phyloP scores from a whole-genome alignment of 352 stramenopile species.

The Lagenidium giganteum region DNA sequence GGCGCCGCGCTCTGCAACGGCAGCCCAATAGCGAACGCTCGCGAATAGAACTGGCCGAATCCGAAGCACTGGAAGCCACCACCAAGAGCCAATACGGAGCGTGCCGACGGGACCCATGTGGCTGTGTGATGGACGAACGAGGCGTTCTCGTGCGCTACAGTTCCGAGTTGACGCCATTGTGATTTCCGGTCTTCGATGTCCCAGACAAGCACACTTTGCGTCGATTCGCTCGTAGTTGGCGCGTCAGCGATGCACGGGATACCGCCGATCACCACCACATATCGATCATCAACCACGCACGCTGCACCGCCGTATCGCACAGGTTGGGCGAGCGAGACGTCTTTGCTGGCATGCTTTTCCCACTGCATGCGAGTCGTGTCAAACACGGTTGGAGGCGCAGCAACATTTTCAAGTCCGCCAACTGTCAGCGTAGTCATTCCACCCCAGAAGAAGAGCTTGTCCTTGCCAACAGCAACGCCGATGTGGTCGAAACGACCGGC shows the following conservation, averaged over 20 bases:
- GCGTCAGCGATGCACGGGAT: slow-evolving; percentile 31
- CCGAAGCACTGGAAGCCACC: slow-evolving; percentile 83
- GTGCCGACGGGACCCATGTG: slow-evolving; percentile 36
- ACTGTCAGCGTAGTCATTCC: slow-evolving; percentile 46
- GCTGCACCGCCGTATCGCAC: slow-evolving; percentile 42
- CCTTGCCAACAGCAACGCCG: slow-evolving; percentile 35
- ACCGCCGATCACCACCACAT: slow-evolving; percentile 60
- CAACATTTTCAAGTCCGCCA: slow-evolving; percentile 15
- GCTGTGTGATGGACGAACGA: slow-evolving; percentile 52
- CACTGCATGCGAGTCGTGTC: slow-evolving; percentile 42
- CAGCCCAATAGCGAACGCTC: slow-evolving; percentile 46
- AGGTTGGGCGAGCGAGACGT: slow-evolving; percentile 21
- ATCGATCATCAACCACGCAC: slow-evolving; percentile 38
- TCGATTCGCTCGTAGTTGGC: too few species aligned
- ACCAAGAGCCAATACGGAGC: slow-evolving; percentile 38
- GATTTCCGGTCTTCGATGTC: too few species aligned
- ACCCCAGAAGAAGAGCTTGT: slow-evolving; percentile 55
- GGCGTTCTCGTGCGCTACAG: slow-evolving; percentile 37
- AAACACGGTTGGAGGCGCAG: slow-evolving; percentile 33
- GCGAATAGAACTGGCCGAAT: slow-evolving; percentile 79
- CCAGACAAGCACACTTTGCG: slow-evolving; percentile 44
- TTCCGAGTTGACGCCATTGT: slow-evolving; percentile 5
- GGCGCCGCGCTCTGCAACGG: slow-evolving; percentile 16
- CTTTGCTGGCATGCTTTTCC: slow-evolving; percentile 30
- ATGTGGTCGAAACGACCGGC: slow-evolving; percentile 53